These are phyloP conservation scores for Chionographis japonica DNA, from an alignment of 106 monocot species.

Conservation along the genomic window DNA sequence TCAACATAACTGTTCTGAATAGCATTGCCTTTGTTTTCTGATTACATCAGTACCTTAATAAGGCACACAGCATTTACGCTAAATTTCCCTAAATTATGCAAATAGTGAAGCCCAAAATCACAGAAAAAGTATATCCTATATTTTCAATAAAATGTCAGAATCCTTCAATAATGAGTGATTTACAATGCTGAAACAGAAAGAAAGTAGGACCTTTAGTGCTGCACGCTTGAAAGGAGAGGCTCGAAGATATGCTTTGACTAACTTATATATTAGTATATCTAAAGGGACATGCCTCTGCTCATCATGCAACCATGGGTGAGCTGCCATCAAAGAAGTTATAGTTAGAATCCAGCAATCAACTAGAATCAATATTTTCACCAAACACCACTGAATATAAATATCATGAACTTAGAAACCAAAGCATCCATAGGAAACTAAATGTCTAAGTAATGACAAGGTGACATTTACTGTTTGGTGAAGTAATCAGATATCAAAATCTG, in stretches of 20 bases:
- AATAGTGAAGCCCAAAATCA: too few species aligned
- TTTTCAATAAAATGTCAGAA: not conserved
- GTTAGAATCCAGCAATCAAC: not conserved
- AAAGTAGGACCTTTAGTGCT: slow-evolving; percentile 14
- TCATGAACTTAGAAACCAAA: too few species aligned
- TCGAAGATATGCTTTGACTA: slow-evolving; percentile 15
- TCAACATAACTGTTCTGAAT: too few species aligned
- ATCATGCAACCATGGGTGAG: slow-evolving; percentile 18
- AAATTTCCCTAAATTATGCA: not conserved
- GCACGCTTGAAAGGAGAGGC: slow-evolving; percentile 19
- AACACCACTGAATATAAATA: too few species aligned
- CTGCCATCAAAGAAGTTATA: slow-evolving; percentile 6
- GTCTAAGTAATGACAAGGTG: too few species aligned
- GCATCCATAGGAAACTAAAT: too few species aligned
- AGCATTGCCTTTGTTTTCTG: too few species aligned
- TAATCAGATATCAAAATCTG: not conserved
- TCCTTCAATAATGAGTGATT: not conserved
- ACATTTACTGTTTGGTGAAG: too few species aligned
- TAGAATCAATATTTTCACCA: not conserved
- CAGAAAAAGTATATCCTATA: too few species aligned
- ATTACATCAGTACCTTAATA: too few species aligned
- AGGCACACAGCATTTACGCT: too few species aligned
- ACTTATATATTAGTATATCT: slow-evolving; percentile 17
- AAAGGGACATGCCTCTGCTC: slow-evolving; percentile 9
- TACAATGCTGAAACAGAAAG: not conserved